Conservation (phyloP, 306 rosid genomes). For the Sphenostylis stenocarpa region DNA sequence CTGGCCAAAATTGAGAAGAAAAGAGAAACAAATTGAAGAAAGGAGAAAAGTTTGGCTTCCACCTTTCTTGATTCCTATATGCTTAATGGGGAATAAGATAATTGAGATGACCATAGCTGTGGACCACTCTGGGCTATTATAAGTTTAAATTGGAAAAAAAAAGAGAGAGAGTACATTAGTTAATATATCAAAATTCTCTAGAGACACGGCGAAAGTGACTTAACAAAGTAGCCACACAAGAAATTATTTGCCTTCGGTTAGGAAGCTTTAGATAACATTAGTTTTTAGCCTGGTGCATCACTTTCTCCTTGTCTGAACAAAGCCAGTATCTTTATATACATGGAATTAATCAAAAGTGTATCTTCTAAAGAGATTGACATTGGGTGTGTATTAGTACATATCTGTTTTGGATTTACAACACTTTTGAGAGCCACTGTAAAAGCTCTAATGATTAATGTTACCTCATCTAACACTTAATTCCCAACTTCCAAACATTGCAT, state of each 20-base stretch:
- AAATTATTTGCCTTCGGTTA: slow-evolving; percentile 35
- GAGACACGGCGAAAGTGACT: slow-evolving; percentile 39
- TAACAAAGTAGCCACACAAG: slow-evolving; percentile 24
- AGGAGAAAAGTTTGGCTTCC: slow-evolving; percentile 34
- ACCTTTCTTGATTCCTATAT: slow-evolving; percentile 26
- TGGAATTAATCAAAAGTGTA: slow-evolving; percentile 16
- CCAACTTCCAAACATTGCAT: slow-evolving; percentile 18
- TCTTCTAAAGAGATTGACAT: slow-evolving; percentile 12
- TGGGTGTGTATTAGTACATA: slow-evolving; percentile 25
- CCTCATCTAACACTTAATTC: slow-evolving; percentile 36
- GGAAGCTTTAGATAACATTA: slow-evolving; percentile 35
- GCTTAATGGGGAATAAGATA: slow-evolving; percentile 34
- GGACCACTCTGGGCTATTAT: slow-evolving; percentile 40
- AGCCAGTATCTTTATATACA: slow-evolving; percentile 9
- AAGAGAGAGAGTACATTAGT: not conserved
- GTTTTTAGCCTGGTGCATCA: slow-evolving; percentile 35
- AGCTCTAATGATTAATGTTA: slow-evolving; percentile 23
- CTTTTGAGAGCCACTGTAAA: slow-evolving; percentile 21
- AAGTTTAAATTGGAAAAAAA: slow-evolving; percentile 28
- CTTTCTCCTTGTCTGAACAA: slow-evolving; percentile 42
- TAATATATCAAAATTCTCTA: slow-evolving; percentile 28
- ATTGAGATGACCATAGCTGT: slow-evolving; percentile 38
- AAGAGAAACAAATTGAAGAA: slow-evolving; percentile 25
- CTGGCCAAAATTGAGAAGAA: slow-evolving; percentile 26
- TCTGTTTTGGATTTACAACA: slow-evolving; percentile 14